Evolutionary conservation across 2,329 filamentous ascomycete species (phyloP).

Genomic region (Colletotrichum higginsianum): DNA sequence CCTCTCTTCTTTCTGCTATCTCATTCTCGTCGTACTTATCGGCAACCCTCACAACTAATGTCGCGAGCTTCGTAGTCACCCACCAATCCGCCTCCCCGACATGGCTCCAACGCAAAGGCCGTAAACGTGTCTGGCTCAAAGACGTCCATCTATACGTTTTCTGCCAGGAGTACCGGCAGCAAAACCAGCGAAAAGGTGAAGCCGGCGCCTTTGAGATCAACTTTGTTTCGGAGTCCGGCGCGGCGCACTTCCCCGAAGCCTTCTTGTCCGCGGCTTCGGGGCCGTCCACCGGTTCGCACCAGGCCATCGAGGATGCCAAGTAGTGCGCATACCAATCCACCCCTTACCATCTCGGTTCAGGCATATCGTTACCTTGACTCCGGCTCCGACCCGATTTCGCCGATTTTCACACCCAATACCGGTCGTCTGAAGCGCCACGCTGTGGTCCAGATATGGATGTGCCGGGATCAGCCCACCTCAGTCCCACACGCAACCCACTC

Average conservation of each 20-base stretch:
- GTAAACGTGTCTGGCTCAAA: constrained; percentile 64
- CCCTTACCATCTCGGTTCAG: neutral
- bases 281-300: constrained; percentile 1
- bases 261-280: constrained; percentile 46
- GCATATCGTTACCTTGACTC: neutral
- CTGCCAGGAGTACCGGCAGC: constrained; percentile 68
- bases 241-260: constrained; percentile 58
- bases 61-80: constrained; percentile 61
- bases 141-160: constrained; percentile 73
- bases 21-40: constrained; percentile 1
- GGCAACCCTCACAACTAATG: neutral
- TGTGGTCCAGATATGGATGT: neutral
- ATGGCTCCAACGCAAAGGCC: constrained; percentile 67
- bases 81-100: constrained; percentile 62
- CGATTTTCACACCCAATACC: neutral
- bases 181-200: constrained; percentile 65
- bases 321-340: neutral
- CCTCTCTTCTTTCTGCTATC: neutral
- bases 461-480: neutral
- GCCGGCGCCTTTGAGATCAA: constrained; percentile 66
- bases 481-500: neutral
- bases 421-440: neutral
- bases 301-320: constrained; percentile 23
- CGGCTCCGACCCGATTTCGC: neutral
- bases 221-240: constrained; percentile 61